Evolutionary conservation across 2,329 filamentous ascomycete genomes (phyloP).

Genomic region (Fusarium staphyleae): DNA sequence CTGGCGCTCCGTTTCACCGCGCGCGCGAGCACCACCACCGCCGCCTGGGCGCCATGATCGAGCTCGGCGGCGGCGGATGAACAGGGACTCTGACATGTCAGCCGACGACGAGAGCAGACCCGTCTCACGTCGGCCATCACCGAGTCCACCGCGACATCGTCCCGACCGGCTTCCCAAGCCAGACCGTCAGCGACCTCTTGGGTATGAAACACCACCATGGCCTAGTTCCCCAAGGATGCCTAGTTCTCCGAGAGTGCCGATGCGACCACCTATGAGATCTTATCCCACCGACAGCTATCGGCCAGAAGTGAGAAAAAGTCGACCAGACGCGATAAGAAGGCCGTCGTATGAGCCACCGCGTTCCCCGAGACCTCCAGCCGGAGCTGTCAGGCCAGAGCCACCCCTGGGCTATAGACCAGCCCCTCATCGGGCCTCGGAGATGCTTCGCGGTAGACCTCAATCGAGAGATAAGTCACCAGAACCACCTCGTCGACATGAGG

Average conservation of each 20-base stretch:
- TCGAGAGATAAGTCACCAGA: constrained; percentile 23
- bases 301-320: constrained; percentile 14
- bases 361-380: constrained; percentile 9
- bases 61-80: constrained; percentile 21
- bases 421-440: constrained; percentile 11
- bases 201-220: constrained; percentile 8
- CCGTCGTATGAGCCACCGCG: constrained; percentile 28
- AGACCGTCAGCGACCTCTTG: constrained; percentile 1
- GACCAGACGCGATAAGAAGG: constrained; percentile 19
- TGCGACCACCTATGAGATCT: constrained; percentile 21
- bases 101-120: constrained; percentile 35
- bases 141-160: constrained; percentile 14
- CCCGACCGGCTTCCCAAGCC: constrained; percentile 5
- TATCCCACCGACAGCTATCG: constrained; percentile 28
- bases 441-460: constrained; percentile 14
- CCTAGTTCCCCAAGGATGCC: constrained; percentile 2
- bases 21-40: constrained; percentile 13
- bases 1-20: constrained; percentile 32
- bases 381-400: not conserved
- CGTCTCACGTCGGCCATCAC: constrained; percentile 20
- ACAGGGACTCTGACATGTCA: constrained; percentile 35
- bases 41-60: constrained; percentile 5
- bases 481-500: constrained; percentile 2
- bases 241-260: not conserved
- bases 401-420: constrained; percentile 20